These are phyloP conservation scores for Yamadazyma ubonensis DNA, from an alignment of 805 yeast species.

Conservation along the genomic window DNA sequence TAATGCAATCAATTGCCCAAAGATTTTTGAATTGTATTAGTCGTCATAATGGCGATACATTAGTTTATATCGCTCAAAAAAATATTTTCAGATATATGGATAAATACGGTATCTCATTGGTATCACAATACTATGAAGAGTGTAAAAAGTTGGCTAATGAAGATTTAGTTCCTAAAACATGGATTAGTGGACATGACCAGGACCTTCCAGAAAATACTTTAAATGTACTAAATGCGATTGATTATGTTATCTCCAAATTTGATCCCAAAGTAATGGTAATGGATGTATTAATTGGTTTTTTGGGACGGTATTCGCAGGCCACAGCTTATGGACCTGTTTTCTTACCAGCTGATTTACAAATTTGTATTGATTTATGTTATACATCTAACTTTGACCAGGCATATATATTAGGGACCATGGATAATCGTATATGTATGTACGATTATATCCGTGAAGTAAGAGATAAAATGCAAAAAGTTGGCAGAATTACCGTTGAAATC, in stretches of 20 bases:
- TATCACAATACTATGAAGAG: background rate
- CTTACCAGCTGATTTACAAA: background rate
- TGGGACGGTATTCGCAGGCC: background rate
- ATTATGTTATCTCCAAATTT: background rate
- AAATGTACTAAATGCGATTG: background rate
- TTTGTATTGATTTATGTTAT: constrained; percentile 1
- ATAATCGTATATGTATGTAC: background rate
- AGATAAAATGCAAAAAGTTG: background rate
- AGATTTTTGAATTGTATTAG: background rate
- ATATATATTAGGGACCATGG: constrained; percentile 5
- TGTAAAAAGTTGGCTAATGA: background rate
- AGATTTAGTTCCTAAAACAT: background rate
- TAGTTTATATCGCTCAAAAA: background rate
- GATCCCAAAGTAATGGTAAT: constrained; percentile 1
- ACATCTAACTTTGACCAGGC: constrained; percentile 7
- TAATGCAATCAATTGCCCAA: background rate
- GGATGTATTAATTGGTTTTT: constrained; percentile 3
- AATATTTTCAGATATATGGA: background rate
- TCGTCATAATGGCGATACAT: background rate
- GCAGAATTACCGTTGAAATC: background rate
- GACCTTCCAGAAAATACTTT: background rate
- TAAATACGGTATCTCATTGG: background rate
- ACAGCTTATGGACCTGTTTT: background rate
- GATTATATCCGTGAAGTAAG: background rate
- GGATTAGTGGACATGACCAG: background rate